Evolutionary conservation across 768 basidiomycete species (phyloP).

Genomic region (Megacollybia marginata): DNA sequence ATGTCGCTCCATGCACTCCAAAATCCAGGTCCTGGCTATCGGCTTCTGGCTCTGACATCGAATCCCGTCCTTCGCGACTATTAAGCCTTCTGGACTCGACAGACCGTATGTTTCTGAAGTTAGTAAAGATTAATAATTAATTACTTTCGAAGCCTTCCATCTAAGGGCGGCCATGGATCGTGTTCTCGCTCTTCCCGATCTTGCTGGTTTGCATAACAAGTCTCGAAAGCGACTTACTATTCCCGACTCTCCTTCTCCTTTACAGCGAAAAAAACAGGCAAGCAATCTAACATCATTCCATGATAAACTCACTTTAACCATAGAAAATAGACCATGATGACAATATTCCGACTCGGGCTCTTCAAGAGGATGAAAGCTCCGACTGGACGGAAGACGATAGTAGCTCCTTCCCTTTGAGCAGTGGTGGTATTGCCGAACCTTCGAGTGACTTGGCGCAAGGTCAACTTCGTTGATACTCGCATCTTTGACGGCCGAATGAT

Average conservation of each 20-base stretch:
- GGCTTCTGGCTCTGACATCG: neutral
- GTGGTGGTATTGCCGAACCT: no score
- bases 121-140: neutral
- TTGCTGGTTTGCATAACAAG: slow-evolving; percentile 12
- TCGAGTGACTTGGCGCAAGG: no score
- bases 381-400: no score
- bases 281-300: neutral
- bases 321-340: no score
- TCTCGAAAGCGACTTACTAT: neutral
- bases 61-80: neutral
- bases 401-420: no score
- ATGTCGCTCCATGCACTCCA: neutral
- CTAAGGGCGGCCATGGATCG: slow-evolving; percentile 21
- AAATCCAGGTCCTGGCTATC: neutral
- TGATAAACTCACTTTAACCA: no score
- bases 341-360: no score
- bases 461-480: no score
- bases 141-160: neutral
- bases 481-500: no score
- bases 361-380: no score
- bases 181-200: slow-evolving; percentile 16
- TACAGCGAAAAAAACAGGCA: neutral
- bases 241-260: neutral
- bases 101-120: neutral
- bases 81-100: neutral